A percentile compares a stretch with the other conserved stretches of the same genome.
phyloP scores from a whole-genome alignment of 2,329 filamentous ascomycete species.

The Sporothrix pallida region DNA sequence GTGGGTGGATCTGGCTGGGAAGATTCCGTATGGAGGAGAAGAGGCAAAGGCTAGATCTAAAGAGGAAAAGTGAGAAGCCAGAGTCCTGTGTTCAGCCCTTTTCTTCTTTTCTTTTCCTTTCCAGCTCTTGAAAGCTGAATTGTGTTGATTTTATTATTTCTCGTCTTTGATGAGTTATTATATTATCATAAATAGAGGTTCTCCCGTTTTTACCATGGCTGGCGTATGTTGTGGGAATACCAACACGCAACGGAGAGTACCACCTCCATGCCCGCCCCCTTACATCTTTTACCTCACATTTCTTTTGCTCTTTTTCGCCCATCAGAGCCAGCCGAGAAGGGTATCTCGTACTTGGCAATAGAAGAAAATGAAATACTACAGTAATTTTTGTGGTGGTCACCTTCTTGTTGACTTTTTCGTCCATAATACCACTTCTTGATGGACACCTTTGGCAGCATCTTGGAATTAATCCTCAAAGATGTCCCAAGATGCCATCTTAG shows the following conservation, averaged over 20 bases:
- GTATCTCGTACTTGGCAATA: not conserved
- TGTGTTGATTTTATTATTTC: not conserved
- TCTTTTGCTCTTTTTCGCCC: not conserved
- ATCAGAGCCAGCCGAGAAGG: not conserved
- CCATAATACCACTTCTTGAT: not conserved
- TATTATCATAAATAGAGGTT: not conserved
- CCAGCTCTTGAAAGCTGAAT: not conserved
- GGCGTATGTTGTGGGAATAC: too few relatives aligned
- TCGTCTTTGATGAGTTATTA: not conserved
- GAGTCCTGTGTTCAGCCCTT: not conserved
- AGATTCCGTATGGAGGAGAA: conserved; percentile 21
- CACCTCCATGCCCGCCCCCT: not conserved
- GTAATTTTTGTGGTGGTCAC: not conserved
- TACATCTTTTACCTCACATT: not conserved
- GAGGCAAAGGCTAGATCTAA: not conserved
- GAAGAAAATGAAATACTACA: not conserved
- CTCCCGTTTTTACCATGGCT: too few relatives aligned
- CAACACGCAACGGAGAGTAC: too few relatives aligned
- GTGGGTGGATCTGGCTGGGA: conserved; percentile 13
- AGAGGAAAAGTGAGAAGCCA: not conserved
- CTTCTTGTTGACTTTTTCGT: not conserved
- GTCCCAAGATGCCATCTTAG: not conserved
- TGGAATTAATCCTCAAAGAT: not conserved
- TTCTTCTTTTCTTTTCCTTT: not conserved
- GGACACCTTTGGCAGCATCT: not conserved